Evolutionary conservation across 1,139 yeast species (phyloP), one percentile per base, ranked within the genome.

Genomic region (Candida dubliniensis): DNA sequence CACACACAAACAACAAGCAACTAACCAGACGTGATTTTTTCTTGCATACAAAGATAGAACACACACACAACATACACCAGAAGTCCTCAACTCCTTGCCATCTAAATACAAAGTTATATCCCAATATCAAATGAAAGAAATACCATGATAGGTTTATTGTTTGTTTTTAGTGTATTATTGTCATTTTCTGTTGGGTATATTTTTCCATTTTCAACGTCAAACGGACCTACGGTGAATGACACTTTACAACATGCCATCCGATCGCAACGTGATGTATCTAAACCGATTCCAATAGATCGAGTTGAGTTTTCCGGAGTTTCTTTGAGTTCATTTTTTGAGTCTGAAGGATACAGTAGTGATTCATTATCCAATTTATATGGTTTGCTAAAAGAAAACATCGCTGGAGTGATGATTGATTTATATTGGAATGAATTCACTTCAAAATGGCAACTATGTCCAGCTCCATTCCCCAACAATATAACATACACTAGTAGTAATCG

Each of bases 371-470:
- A 60, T 4, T 52, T 86, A 2, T 44, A 53, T 4, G 52, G 61
- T 4, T 48, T 82, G 12, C 57, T 88, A 38, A 61, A 65, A 36
- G 61, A 66, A 2, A 93, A 93, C 0, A 68, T 77, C 9, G 76
- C 77, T 47, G 63, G 76, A 0, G 57, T 84, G 24, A 66, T 76
- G 47, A 45, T 89, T 10, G 95, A 89, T 57, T 54, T 87, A 13
- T 87, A 83, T 61, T 84, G 85, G 79, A 82, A 82, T 58, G 77
- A 77, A 45, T 61, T 62, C 27, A 64, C 69, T 8, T 52, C 59
- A 35, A 66, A 63, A 46, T 84, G 95, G 83, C 87, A 84, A 54
- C 58, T 87, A n/a, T 87, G 95, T 56, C 93, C 93, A 0, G 74
- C 69, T 1, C 75, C 75, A 2, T 61, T 58, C 43, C 69, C 68